Conservation (phyloP, 352 stramenopile genomes). For the Phytophthora fragariae region DNA sequence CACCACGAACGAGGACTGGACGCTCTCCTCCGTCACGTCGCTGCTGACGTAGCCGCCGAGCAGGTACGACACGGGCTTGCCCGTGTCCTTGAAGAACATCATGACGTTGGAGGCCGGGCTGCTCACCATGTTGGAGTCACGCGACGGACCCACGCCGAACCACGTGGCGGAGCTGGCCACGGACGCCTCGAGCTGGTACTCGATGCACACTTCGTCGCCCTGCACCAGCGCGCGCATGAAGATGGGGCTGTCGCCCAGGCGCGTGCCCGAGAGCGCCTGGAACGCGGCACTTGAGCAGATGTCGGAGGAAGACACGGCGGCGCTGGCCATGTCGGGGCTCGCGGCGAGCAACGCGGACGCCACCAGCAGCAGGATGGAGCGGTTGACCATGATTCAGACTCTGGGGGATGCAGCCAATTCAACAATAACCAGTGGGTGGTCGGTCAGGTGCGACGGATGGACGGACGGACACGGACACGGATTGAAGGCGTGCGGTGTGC, state of each 20-base stretch:
- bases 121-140: conserved; percentile 67
- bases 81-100: conserved; percentile 63
- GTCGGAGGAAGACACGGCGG: conserved; percentile 32
- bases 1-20: conserved; percentile 53
- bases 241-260: conserved; percentile 67
- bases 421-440: conserved; percentile 19
- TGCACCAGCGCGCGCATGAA: conserved; percentile 65
- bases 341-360: conserved; percentile 6
- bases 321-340: conserved; percentile 21
- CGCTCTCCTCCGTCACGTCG: conserved; percentile 50
- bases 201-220: conserved; percentile 67
- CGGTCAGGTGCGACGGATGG: conserved; percentile 1
- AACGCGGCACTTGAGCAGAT: conserved; percentile 71
- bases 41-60: conserved; percentile 60
- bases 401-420: conserved; percentile 16
- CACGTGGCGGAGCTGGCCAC: conserved; percentile 51
- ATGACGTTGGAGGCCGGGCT: conserved; percentile 74
- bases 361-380: conserved; percentile 24
- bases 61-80: conserved; percentile 52
- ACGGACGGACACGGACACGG: conserved; percentile 6
- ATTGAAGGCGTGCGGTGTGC: not conserved
- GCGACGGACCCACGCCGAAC: conserved; percentile 70
- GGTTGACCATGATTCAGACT: conserved; percentile 9
- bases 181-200: conserved; percentile 62
- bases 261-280: conserved; percentile 46